Evolutionary conservation across 2,329 filamentous ascomycete species (phyloP), one percentile per base, ranked within the genome.

Genomic region (Fusarium coicis): DNA sequence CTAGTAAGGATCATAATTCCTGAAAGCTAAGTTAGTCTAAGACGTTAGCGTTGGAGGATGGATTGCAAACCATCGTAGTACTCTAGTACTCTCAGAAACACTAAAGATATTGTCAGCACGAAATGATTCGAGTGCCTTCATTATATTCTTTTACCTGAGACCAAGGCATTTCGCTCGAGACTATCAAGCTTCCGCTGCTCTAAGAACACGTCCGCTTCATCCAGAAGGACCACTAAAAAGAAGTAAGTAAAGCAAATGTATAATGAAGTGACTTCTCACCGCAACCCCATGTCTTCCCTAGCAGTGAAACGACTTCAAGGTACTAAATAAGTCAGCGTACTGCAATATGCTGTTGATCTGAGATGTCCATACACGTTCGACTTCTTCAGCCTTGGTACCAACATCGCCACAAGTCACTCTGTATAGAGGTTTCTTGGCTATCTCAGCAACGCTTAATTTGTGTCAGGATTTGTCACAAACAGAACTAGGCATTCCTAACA

Each of bases 141-240:
- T 21, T 11, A 0, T 1, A 8, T 5, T 2, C 0, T 12, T 0
- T n/a, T 16, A 50, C 42, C 43, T 0, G 66, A 61, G 0, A 70
- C 63, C 0, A 72, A 6, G 1, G 57, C 62, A 3, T 72, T 70
- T 4, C 67, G 18, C 2, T 63, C 53, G 0, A 72, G 26, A 11
- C 66, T 63, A 2, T 43, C 16, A 0, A 40, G n/a, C 8, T 47
- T 44, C 0, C 62, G 18, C 7, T 70, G 57, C 12, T 70, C 69
- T 1, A 70, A 23, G n/a, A 72, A 70, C 1, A 70, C 15, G 9
- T 72, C 62, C 0, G 62, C 53, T 30, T 72, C 69, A 1, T 72
- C 62, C 0, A 70, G 23, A 0, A 72, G 30, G 0, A 72, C 44
- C 4, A 72, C 67, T 63, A 7, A 1, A 19, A 10, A 0, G 1